These are phyloP conservation scores for Myxozyma neotropica DNA, from an alignment of 805 yeast genomes.

Conservation along the genomic window DNA sequence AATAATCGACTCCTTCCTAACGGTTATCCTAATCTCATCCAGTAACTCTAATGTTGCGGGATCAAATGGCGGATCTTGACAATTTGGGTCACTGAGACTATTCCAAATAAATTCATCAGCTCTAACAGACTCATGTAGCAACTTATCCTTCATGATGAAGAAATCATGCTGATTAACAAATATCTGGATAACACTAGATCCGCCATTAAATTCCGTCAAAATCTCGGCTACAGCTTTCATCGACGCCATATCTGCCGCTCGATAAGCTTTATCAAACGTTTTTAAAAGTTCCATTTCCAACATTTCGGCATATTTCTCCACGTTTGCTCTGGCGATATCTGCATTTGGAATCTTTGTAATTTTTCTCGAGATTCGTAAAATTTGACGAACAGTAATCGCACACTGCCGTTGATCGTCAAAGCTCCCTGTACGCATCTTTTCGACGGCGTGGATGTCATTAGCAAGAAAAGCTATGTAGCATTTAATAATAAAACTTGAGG, in stretches of 20 bases:
- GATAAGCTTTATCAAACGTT: conserved; percentile 73
- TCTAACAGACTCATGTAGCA: conserved; percentile 42
- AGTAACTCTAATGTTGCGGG: conserved; percentile 55
- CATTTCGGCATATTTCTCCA: conserved; percentile 71
- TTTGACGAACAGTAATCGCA: conserved; percentile 68
- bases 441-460: conserved; percentile 59
- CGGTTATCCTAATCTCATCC: conserved; percentile 58
- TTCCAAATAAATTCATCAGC: conserved; percentile 52
- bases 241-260: conserved; percentile 63
- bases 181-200: conserved; percentile 75
- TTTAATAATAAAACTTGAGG: conserved; percentile 70
- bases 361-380: conserved; percentile 65
- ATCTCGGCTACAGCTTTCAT: conserved; percentile 68
- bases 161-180: conserved; percentile 80
- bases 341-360: conserved; percentile 42
- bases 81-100: conserved; percentile 60
- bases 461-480: conserved; percentile 76
- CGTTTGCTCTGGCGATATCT: conserved; percentile 45
- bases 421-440: conserved; percentile 56
- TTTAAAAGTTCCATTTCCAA: conserved; percentile 74
- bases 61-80: conserved; percentile 53
- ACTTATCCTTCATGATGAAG: conserved; percentile 55
- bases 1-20: conserved; percentile 71
- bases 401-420: conserved; percentile 62
- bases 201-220: conserved; percentile 79